Base-by-base conservation (phyloP, 139 green algal genomes). In the Microglena sp. region DNA sequence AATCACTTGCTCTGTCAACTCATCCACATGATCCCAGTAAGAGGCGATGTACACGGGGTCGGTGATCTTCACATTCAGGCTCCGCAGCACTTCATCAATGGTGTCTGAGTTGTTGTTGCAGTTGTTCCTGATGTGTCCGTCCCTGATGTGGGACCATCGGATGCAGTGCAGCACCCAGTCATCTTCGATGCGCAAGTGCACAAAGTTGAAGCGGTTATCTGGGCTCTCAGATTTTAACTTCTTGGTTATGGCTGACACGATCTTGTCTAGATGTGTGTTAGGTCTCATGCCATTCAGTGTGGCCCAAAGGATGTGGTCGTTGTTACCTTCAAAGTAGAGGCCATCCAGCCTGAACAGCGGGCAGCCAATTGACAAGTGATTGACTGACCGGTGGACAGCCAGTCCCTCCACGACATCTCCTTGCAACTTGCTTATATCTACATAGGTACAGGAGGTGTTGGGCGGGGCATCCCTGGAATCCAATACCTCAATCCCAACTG, bases 141-240 rank as follows among this genome's bases (percentile, higher is more conserved):
- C 55, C 24, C n/a, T 8, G 5, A 44, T 8, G 5, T 8, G 6
- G 3, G 7, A 59, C 59, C 54, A 70, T 5, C 40, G 50, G 45
- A 22, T n/a, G 50, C 78, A 85, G 45, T 85, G 72, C 26, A 46
- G 59, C 33, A 69, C 4, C 78, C 78, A 85, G 44, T 73, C 72
- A 5, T 60, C 27, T 60, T 80, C 78, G 1, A 77, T 61, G 0
- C 70, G 70, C 44, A 85, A 34, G 59, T 85, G 66, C 27, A 85
- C 22, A 18, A 28, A 58, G 46, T 58, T 58, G n/a, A n/a, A n/a
- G n/a, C n/a, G n/a, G n/a, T n/a, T n/a, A n/a, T n/a, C n/a, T n/a
- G n/a, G n/a, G n/a, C n/a, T n/a, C n/a, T n/a, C n/a, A n/a, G n/a
- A n/a, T n/a, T n/a, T n/a, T n/a, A n/a, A n/a, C n/a, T n/a, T n/a